phyloP scores from a whole-genome alignment of 495 filamentous ascomycete species.

The Parachaetomium inaequale region DNA sequence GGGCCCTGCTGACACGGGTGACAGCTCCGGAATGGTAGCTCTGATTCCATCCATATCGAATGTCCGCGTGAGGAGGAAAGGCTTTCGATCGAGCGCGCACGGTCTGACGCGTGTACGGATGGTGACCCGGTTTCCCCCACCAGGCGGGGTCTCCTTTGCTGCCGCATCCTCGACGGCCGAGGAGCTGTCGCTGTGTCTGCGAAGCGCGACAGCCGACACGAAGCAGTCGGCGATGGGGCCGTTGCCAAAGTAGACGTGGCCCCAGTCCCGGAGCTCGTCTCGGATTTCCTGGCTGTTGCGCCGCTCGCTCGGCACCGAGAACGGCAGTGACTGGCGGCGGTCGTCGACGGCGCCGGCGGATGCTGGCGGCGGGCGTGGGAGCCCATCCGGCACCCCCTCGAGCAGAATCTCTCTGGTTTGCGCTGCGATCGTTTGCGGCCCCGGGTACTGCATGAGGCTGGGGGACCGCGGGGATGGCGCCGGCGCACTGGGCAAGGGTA shows the following conservation, averaged over 20 bases:
- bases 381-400: slow-evolving; percentile 16
- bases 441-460: slow-evolving; percentile 10
- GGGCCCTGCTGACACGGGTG: slow-evolving; percentile 2
- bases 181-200: slow-evolving; percentile 28
- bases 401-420: slow-evolving; percentile 33
- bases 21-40: slow-evolving; percentile 34
- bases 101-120: slow-evolving; percentile 48
- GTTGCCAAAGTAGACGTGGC: slow-evolving; percentile 36
- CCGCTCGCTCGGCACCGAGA: slow-evolving; percentile 6
- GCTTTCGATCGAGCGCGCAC: slow-evolving; percentile 36
- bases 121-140: slow-evolving; percentile 28
- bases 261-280: slow-evolving; percentile 34
- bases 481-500: slow-evolving; percentile 14
- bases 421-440: slow-evolving; percentile 23
- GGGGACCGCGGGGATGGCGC: slow-evolving; percentile 18
- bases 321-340: slow-evolving; percentile 27
- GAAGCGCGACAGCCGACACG: slow-evolving; percentile 39
- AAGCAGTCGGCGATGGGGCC: slow-evolving; percentile 37
- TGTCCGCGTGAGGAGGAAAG: slow-evolving; percentile 46
- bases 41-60: slow-evolving; percentile 46
- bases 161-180: slow-evolving; percentile 15
- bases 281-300: slow-evolving; percentile 23
- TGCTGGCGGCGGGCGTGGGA: slow-evolving; percentile 1
- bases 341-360: slow-evolving; percentile 2
- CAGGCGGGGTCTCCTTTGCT: slow-evolving; percentile 3